A percentile compares a stretch with the other conserved stretches of the same genome.
These are phyloP conservation scores for Isabelozyma gotoi DNA, from an alignment of 805 yeast species.

Conservation along the genomic window DNA sequence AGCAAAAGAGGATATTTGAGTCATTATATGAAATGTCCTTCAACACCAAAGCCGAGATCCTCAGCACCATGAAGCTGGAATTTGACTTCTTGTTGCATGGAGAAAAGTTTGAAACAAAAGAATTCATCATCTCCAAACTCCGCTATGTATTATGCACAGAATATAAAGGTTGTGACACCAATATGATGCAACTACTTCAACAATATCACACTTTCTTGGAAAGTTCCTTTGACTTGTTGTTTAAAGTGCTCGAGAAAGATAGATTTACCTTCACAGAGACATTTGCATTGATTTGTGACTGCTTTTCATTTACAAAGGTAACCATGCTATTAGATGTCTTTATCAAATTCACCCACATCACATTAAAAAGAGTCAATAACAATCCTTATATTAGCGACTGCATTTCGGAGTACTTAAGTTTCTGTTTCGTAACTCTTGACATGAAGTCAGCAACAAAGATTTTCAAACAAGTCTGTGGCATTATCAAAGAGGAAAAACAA, in stretches of 20 bases:
- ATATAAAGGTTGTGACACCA: conserved; percentile 7
- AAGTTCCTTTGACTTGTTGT: not conserved
- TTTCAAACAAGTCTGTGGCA: not conserved
- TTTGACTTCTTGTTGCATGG: not conserved
- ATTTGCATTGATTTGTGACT: not conserved
- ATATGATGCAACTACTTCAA: not conserved
- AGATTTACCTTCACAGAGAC: not conserved
- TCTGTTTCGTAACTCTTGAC: not conserved
- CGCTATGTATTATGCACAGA: conserved; percentile 13
- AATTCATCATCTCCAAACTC: conserved; percentile 6
- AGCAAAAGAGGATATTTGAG: not conserved
- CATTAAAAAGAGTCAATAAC: not conserved
- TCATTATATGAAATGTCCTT: not conserved
- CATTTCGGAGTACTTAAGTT: not conserved
- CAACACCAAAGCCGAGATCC: not conserved
- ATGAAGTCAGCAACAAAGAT: conserved; percentile 2
- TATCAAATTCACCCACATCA: conserved; percentile 1
- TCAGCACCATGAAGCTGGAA: not conserved
- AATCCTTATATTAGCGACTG: not conserved
- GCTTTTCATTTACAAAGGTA: not conserved
- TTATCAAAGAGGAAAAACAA: not conserved
- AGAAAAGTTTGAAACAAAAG: not conserved
- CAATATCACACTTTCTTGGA: not conserved
- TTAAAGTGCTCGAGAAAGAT: not conserved
- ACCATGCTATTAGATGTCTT: not conserved